phyloP scores from a whole-genome alignment of 768 basidiomycete genomes.

The Naganishia randhawae region DNA sequence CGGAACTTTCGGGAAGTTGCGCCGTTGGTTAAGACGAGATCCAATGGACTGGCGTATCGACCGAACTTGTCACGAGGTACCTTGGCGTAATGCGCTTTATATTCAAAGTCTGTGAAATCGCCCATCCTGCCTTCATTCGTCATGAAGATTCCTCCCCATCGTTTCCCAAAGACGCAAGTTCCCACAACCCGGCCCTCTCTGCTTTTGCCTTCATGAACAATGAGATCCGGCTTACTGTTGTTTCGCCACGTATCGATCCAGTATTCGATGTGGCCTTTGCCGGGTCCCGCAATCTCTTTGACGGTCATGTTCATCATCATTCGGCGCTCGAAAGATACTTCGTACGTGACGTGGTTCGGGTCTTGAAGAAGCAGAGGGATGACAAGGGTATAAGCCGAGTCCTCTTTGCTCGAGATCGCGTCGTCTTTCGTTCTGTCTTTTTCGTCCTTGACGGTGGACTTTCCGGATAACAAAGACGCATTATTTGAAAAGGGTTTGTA shows the following conservation, averaged over 20 bases:
- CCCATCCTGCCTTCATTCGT: background rate
- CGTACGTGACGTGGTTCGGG: background rate
- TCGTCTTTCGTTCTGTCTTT: background rate
- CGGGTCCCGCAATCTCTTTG: background rate
- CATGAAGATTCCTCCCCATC: background rate
- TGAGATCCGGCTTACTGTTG: background rate
- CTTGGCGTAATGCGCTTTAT: background rate
- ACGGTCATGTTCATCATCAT: conserved; percentile 1
- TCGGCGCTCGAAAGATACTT: background rate
- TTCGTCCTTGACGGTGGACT: background rate
- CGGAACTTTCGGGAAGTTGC: background rate
- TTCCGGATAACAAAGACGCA: background rate
- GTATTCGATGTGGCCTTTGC: background rate
- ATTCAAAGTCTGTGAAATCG: background rate
- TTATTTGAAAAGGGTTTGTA: background rate
- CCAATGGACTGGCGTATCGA: background rate
- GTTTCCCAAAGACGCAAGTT: background rate
- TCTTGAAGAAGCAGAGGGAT: background rate
- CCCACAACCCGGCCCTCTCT: background rate
- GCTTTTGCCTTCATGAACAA: background rate
- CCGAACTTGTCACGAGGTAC: background rate
- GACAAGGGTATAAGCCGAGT: background rate
- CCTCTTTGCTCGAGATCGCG: background rate
- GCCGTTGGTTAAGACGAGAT: background rate
- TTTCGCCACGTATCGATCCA: background rate